These are phyloP conservation scores for Plicaturopsis crispa DNA, from an alignment of 768 basidiomycete genomes.

Conservation along the genomic window DNA sequence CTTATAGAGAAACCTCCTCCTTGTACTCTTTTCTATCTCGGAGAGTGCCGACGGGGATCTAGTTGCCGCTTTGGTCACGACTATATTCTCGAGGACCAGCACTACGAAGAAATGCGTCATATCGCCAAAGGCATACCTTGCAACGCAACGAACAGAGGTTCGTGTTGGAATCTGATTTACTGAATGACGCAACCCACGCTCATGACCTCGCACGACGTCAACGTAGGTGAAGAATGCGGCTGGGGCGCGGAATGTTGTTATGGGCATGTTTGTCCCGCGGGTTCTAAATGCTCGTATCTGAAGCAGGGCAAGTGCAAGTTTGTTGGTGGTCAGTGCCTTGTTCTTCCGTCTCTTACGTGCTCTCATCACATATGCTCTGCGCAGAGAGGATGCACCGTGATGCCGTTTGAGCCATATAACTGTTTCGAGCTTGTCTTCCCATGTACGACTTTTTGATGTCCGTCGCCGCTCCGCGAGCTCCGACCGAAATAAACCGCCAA, in stretches of 20 bases:
- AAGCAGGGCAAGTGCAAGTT: constrained; percentile 59
- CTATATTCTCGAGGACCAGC: constrained; percentile 46
- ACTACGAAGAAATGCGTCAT: constrained; percentile 42
- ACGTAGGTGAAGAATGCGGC: constrained; percentile 43
- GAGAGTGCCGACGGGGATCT: constrained; percentile 49
- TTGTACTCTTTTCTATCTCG: constrained; percentile 59
- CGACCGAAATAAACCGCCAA: too few species aligned
- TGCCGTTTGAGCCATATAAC: too few species aligned
- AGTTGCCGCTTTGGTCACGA: constrained; percentile 59
- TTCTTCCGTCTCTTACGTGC: too few species aligned
- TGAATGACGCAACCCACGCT: background rate
- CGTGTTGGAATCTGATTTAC: constrained; percentile 9
- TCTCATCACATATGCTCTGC: too few species aligned
- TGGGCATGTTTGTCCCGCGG: constrained; percentile 33
- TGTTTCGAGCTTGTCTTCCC: too few species aligned
- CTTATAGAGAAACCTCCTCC: constrained; percentile 53
- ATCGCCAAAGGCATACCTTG: constrained; percentile 62
- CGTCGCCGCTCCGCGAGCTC: too few species aligned
- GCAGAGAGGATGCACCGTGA: too few species aligned
- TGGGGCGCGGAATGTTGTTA: constrained; percentile 55
- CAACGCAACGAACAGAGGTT: constrained; percentile 51
- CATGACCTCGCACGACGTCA: too few species aligned
- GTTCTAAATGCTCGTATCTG: constrained; percentile 40
- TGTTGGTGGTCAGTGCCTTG: too few species aligned
- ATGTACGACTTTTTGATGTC: too few species aligned